Base-by-base conservation (phyloP, 352 stramenopile genomes). In the Globisporangium rhizosaccharum region DNA sequence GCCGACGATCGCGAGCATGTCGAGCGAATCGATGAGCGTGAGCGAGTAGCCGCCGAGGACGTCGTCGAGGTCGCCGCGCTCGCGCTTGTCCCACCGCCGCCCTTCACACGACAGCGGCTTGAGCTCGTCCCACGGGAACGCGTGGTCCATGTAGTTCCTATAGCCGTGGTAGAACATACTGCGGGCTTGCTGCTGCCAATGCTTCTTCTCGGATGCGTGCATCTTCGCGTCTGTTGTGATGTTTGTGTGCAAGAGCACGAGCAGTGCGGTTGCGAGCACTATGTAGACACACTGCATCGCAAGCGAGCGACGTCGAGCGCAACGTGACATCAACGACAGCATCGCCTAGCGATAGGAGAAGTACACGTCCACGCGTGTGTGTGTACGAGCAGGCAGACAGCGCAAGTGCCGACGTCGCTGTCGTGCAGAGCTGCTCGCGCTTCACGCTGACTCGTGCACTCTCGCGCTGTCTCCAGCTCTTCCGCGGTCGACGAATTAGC, bases 101-200 rank as follows among this genome's bases (percentile, higher is more conserved):
- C 84, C 83, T 30, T 85, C 66, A 53, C 85, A 96, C 54, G 73
- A 90, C 20, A 96, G 61, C 30, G 88, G 88, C 67, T 91, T 90
- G 48, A 96, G 73, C 65, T 96, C 87, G 60, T 93, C 87, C 85
- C 87, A 90, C 33, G 84, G 85, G 62, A 83, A 95, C 10, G 85
- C 87, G 71, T 96, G 80, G 56, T 73, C 70, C 81, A 94, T 92
- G 67, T 97, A 97, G 68, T 73, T 89, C 57, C 66, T 58, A 68
- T 94, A 96, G 53, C 81, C 88, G 65, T 96, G 88, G 63, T 94
- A 93, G 63, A 96, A 95, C 86, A 96, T 94, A 36, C 87, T 84
- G 20, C 76, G 75, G 33, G 86, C 84, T 59, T 91, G 74, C 28
- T 95, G 72, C 56, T 83, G 74, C 37, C 96, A 67, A 42, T 90